These are phyloP conservation scores for Magnaporthiopsis poae DNA, from an alignment of 2,329 filamentous ascomycete genomes.

Conservation along the genomic window DNA sequence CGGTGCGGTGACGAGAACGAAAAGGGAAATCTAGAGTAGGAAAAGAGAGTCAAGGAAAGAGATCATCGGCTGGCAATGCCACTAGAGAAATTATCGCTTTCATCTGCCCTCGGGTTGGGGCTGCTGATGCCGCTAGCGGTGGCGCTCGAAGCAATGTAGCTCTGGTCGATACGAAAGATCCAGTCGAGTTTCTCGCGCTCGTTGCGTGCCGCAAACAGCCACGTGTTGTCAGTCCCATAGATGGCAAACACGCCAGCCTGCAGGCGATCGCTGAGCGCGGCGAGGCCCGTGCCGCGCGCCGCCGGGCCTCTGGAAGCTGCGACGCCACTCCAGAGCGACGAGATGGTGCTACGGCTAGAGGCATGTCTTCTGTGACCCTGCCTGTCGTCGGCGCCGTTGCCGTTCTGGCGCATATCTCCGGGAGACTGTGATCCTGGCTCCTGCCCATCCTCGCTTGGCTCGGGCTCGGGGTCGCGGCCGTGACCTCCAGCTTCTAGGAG, in stretches of 20 bases:
- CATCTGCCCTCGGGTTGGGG: constrained; percentile 16
- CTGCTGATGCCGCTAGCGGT: constrained; percentile 32
- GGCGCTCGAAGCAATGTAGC: constrained; percentile 42
- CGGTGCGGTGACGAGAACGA: neutral
- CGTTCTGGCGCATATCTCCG: constrained; percentile 12
- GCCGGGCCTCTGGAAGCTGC: constrained; percentile 16
- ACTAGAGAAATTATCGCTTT: constrained; percentile 1
- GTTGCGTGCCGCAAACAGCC: constrained; percentile 80
- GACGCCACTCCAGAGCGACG: constrained; percentile 44
- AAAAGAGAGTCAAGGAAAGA: neutral
- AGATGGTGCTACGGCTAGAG: constrained; percentile 41
- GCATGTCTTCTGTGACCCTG: constrained; percentile 34
- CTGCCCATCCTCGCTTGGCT: constrained; percentile 11
- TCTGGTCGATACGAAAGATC: constrained; percentile 91
- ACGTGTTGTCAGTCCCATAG: constrained; percentile 89
- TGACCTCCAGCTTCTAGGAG: constrained; percentile 44
- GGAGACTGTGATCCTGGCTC: constrained; percentile 10
- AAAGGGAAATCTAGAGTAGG: neutral
- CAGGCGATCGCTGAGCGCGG: constrained; percentile 46
- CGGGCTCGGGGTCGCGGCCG: constrained; percentile 14
- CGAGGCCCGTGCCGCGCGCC: constrained; percentile 30
- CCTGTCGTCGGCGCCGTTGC: constrained; percentile 25
- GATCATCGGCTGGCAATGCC: constrained; percentile 1
- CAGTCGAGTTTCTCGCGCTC: constrained; percentile 93
- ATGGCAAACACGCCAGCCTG: constrained; percentile 79